Conservation (phyloP, 1,284 basidiomycete species). For the Moniliophthora roreri region DNA sequence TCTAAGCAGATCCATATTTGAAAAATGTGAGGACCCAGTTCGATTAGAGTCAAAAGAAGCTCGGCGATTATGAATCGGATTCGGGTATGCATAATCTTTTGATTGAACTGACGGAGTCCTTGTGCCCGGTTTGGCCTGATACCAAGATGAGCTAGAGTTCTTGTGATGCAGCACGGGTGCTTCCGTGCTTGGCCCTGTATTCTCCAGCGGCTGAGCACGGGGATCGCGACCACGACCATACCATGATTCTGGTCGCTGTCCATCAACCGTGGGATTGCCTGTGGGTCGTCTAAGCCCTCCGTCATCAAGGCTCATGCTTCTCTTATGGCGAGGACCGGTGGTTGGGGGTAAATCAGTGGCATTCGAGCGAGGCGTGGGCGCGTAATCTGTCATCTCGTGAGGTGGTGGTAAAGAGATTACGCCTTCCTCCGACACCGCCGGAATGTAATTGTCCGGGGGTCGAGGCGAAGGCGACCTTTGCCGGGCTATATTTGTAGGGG, state of each 20-base stretch:
- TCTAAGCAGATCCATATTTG: constrained; percentile 7
- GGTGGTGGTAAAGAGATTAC: constrained; percentile 22
- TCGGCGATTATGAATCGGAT: constrained; percentile 10
- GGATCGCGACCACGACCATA: constrained; percentile 9
- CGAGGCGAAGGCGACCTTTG: constrained; percentile 11
- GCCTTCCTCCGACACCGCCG: constrained; percentile 16
- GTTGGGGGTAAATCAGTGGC: background rate
- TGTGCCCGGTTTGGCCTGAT: constrained; percentile 8
- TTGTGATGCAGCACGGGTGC: background rate
- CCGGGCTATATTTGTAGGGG: background rate
- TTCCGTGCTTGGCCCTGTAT: background rate
- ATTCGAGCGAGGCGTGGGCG: background rate
- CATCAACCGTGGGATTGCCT: background rate
- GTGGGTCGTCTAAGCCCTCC: background rate
- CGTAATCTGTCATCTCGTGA: constrained; percentile 10
- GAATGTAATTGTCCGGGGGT: constrained; percentile 23
- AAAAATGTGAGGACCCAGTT: constrained; percentile 4
- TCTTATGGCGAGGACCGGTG: background rate
- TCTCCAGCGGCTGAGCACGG: background rate
- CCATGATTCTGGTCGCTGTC: constrained; percentile 10
- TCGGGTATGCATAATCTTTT: constrained; percentile 7
- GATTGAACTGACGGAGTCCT: background rate
- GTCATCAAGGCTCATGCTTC: background rate
- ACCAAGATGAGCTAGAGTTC: constrained; percentile 15
- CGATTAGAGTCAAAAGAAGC: constrained; percentile 16